Percentiles rank a stretch among this genome's conserved stretches.
phyloP scores from a whole-genome alignment of 176 grass and related monocot species.

The Dendrocalamus sinicus region DNA sequence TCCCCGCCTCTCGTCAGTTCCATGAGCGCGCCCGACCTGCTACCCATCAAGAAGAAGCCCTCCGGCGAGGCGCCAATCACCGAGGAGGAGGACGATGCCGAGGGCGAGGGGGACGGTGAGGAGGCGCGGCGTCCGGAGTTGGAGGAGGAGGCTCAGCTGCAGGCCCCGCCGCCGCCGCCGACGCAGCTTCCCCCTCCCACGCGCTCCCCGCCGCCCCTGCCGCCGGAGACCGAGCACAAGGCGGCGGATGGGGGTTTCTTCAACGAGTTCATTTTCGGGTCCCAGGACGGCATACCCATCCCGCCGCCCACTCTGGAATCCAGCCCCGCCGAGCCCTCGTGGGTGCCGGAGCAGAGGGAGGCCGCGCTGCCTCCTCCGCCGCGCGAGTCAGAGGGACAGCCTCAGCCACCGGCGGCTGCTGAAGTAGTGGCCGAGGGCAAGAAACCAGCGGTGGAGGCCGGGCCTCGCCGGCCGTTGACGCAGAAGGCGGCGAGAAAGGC shows the following conservation, averaged over 20 bases:
- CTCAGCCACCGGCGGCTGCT: constrained; percentile 16
- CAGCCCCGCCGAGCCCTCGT: constrained; percentile 11
- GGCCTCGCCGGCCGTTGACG: not conserved
- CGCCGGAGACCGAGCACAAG: constrained; percentile 8
- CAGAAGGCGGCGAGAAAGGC: constrained; percentile 54
- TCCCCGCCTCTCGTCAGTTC: constrained; percentile 46
- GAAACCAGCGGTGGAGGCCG: constrained; percentile 26
- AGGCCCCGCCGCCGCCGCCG: constrained; percentile 13
- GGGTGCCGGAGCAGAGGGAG: constrained; percentile 37
- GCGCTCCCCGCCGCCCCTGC: constrained; percentile 43
- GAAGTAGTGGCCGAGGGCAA: constrained; percentile 45
- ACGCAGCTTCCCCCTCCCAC: constrained; percentile 26
- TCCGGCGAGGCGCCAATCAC: constrained; percentile 53
- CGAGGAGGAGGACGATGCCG: constrained; percentile 49
- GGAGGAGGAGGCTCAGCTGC: constrained; percentile 27
- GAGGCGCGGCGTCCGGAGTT: not conserved
- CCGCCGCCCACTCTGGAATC: constrained; percentile 51
- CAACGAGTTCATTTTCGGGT: constrained; percentile 44
- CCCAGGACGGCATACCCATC: constrained; percentile 33
- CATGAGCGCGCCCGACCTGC: constrained; percentile 59
- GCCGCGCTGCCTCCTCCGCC: not conserved
- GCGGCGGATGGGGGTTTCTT: not conserved
- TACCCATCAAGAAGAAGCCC: constrained; percentile 35
- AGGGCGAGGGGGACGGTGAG: constrained; percentile 16
- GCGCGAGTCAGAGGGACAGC: constrained; percentile 7